Base-by-base conservation (phyloP, 495 filamentous ascomycete species). In the Glarea lozoyensis region DNA sequence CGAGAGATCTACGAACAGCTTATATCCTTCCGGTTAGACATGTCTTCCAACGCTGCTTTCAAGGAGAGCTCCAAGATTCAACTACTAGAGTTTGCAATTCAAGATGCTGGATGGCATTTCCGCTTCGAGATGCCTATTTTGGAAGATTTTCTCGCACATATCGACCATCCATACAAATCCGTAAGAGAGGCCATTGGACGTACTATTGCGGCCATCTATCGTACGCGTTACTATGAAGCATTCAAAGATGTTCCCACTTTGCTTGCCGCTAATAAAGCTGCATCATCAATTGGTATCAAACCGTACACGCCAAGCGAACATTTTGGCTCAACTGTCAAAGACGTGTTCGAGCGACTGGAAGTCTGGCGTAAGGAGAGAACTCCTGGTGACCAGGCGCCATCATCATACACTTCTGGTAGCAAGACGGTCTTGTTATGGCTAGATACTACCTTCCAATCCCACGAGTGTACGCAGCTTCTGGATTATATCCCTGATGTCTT, bases 11-110 rank as follows among this genome's bases (percentile, higher is more conserved):
- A 94, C 19, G 83, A 89, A 46, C 84, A 80, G 69, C 72, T 99
- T 24, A 78, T 80, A 10, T 76, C 79, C 46, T 96, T 94, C 73
- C 75, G 85, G 23, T 68, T 99, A 15, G 92, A 99, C 54, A 90
- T 95, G 83, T 65, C 76, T 17, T 95, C 90, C 0, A 95, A 97
- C 60, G 92, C 92, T 3, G 92, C 92, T 9, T 99, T 99, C 74
- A 99, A 99, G 61, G 93, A 99, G 54, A 96, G 89, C 43, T 88
- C 89, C 3, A 96, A 96, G 64, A 84, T 99, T 32, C 84, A 92
- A 51, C 72, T 97, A 11, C 68, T 99, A 24, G 84, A 94, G 52
- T 86, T 94, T 50, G 80, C 81, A 47, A 85, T 97, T 49, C 78
- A 76, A 45, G 86, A 94, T 58, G 70, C 81, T 37, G 93, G 93